phyloP scores from a whole-genome alignment of 2,329 filamentous ascomycete genomes.

The Xylaria sp. region DNA sequence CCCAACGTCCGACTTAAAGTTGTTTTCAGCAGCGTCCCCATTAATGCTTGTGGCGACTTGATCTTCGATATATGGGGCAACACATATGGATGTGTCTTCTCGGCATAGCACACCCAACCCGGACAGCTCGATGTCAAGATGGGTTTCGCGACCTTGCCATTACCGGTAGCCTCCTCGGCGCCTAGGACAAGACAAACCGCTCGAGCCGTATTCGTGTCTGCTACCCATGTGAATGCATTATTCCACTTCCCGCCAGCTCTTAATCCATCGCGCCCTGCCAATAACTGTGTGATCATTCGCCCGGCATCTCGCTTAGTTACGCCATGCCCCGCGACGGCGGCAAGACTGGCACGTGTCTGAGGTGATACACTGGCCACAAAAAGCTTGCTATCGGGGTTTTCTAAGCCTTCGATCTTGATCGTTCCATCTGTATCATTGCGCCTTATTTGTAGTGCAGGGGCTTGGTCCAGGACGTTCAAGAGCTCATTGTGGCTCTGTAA shows the following conservation, averaged over 20 bases:
- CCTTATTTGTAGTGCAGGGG: slow-evolving; percentile 58
- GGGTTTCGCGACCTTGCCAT: slow-evolving; percentile 58
- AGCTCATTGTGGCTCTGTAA: slow-evolving; percentile 95
- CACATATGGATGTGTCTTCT: slow-evolving; percentile 96
- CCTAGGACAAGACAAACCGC: slow-evolving; percentile 85
- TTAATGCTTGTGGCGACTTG: slow-evolving; percentile 93
- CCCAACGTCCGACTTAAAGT: slow-evolving; percentile 77
- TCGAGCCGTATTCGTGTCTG: slow-evolving; percentile 87
- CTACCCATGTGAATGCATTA: slow-evolving; percentile 86
- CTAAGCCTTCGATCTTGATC: slow-evolving; percentile 61
- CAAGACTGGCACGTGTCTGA: slow-evolving; percentile 88
- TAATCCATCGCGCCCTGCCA: slow-evolving; percentile 77
- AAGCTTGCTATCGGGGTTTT: slow-evolving; percentile 73
- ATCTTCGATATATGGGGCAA: slow-evolving; percentile 89
- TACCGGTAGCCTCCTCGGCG: slow-evolving; percentile 73
- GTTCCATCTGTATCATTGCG: slow-evolving; percentile 48
- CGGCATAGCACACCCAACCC: slow-evolving; percentile 98
- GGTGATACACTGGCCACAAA: slow-evolving; percentile 95
- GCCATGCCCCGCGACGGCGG: slow-evolving; percentile 80
- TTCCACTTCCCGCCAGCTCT: slow-evolving; percentile 75
- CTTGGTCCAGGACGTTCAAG: slow-evolving; percentile 79
- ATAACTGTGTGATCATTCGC: slow-evolving; percentile 82
- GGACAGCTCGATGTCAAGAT: slow-evolving; percentile 91
- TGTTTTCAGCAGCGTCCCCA: slow-evolving; percentile 90
- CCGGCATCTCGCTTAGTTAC: slow-evolving; percentile 79